Conservation (phyloP, 1,284 basidiomycete species). For the Boletus smithii region DNA sequence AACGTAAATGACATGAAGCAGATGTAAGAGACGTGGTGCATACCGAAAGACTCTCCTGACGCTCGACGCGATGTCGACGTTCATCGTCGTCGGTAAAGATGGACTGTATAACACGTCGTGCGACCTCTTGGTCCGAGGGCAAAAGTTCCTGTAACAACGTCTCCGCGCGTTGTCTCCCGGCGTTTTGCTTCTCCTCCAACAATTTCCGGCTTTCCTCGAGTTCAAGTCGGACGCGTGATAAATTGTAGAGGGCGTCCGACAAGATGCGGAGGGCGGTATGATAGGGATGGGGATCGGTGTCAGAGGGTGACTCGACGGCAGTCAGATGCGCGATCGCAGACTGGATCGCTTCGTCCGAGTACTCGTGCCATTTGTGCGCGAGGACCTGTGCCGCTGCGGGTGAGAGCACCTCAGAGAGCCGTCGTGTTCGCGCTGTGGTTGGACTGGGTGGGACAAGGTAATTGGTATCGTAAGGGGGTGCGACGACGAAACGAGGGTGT, state of each 20-base stretch:
- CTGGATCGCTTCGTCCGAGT: conserved; percentile 68
- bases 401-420: conserved; percentile 25
- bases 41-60: conserved; percentile 57
- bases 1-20: conserved; percentile 15
- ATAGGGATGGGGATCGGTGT: conserved; percentile 54
- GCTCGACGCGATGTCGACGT: conserved; percentile 43
- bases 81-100: conserved; percentile 67
- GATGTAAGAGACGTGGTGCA: conserved; percentile 20
- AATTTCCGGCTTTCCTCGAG: conserved; percentile 54
- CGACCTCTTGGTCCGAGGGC: conserved; percentile 60
- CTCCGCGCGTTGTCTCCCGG: conserved; percentile 47
- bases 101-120: conserved; percentile 59
- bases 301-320: conserved; percentile 42
- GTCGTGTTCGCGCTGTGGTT: conserved; percentile 12
- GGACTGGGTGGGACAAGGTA: conserved; percentile 25
- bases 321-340: conserved; percentile 50
- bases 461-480: too few species aligned
- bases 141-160: conserved; percentile 54
- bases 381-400: conserved; percentile 47
- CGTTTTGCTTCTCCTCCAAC: conserved; percentile 57
- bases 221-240: conserved; percentile 51
- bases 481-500: conserved; percentile 57
- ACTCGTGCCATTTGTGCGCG: conserved; percentile 64
- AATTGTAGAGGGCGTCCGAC: conserved; percentile 59
- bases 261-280: conserved; percentile 64